Percentiles rank a stretch among this genome's conserved stretches.
Evolutionary conservation across 768 basidiomycete species (phyloP).

Genomic region (Kwoniella mangroviensis): DNA sequence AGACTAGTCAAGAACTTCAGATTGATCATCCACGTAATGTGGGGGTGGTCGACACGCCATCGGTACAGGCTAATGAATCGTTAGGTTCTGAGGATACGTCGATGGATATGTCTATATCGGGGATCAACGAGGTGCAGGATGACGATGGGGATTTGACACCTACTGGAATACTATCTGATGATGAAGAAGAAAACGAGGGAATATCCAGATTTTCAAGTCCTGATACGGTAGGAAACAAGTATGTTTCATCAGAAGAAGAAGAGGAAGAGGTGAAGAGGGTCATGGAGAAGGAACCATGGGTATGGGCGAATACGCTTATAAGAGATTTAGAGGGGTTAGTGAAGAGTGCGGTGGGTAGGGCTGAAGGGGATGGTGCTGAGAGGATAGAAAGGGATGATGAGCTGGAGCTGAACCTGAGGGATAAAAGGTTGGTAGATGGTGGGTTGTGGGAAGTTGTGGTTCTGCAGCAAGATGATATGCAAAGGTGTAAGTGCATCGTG

Average conservation of each 20-base stretch:
- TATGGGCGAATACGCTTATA: conserved; percentile 38
- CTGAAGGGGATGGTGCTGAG: background rate
- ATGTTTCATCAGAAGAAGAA: background rate
- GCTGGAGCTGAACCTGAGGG: conserved; percentile 6
- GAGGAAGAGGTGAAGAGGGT: conserved; percentile 20
- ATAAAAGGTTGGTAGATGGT: background rate
- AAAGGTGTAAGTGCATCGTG: conserved; percentile 15
- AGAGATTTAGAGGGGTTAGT: conserved; percentile 16
- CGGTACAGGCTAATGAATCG: background rate
- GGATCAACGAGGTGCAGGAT: background rate
- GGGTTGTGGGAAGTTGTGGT: conserved; percentile 13
- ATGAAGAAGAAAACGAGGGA: conserved; percentile 8
- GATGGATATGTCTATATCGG: conserved; percentile 23
- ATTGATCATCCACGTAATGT: background rate
- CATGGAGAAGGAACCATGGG: conserved; percentile 36
- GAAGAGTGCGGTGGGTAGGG: conserved; percentile 15
- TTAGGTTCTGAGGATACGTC: conserved; percentile 6
- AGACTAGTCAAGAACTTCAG: conserved; percentile 1
- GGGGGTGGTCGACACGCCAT: conserved; percentile 2
- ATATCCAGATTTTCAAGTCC: conserved; percentile 19
- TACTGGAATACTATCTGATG: background rate
- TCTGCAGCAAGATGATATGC: background rate
- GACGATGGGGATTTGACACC: conserved; percentile 21
- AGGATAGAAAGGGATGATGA: background rate
- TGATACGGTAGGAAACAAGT: conserved; percentile 21